Conservation (phyloP, 306 rosid species). For the Ceratonia siliqua region DNA sequence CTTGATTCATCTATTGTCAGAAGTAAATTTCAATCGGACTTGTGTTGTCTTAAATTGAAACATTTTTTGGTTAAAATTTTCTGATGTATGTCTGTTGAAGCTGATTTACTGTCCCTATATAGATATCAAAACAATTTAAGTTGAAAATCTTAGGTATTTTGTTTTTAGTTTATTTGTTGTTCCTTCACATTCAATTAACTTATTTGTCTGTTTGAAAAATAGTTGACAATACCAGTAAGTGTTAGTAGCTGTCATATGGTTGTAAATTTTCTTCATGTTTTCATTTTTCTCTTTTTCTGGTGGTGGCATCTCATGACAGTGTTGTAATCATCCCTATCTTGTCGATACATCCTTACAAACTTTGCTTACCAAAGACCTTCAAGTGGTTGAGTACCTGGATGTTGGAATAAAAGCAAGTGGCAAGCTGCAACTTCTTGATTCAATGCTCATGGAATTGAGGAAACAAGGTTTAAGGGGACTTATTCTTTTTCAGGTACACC, state of each 20-base stretch:
- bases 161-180: slow-evolving; percentile 18
- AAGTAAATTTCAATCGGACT: slow-evolving; percentile 11
- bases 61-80: neutral
- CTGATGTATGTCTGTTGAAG: neutral
- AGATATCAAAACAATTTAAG: slow-evolving; percentile 7
- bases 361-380: slow-evolving; percentile 48
- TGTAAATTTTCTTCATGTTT: slow-evolving; percentile 25
- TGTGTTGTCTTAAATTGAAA: slow-evolving; percentile 18
- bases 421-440: slow-evolving; percentile 86
- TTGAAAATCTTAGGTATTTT: neutral
- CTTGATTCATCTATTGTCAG: slow-evolving; percentile 15
- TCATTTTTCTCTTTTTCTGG: neutral
- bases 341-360: slow-evolving; percentile 45
- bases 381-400: slow-evolving; percentile 48
- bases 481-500: slow-evolving; percentile 80
- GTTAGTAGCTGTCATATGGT: slow-evolving; percentile 16
- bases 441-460: slow-evolving; percentile 74
- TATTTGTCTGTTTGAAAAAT: neutral
- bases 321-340: slow-evolving; percentile 84
- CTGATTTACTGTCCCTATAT: slow-evolving; percentile 6
- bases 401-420: slow-evolving; percentile 83
- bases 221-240: neutral
- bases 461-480: slow-evolving; percentile 61
- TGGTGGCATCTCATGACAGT: slow-evolving; percentile 54
- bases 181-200: slow-evolving; percentile 13